Base-by-base conservation (phyloP, 495 filamentous ascomycete species). In the Annulohypoxylon moriforme region DNA sequence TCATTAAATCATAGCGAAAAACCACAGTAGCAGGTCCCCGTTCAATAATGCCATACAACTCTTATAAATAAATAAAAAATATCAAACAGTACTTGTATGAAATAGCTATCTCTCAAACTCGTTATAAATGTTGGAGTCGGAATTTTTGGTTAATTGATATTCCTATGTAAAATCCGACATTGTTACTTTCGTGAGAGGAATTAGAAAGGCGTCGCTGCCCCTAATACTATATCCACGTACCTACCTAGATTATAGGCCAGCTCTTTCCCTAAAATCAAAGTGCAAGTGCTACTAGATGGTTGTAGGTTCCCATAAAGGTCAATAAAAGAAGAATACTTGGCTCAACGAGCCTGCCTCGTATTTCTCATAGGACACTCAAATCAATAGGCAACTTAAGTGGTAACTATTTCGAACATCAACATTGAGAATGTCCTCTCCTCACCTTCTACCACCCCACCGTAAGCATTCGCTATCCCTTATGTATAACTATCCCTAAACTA, bases 401-500 rank as follows among this genome's bases (percentile, higher is more conserved):
- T 8, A 34, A n/a, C 13, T 55, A 55, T 55, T 10, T 27, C 46
- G 7, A 42, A 56, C 5, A 8, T 49, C 57, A 18, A 44, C 40
- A 8, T 44, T 20, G 40, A 16, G 3, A 10, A 68, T 55, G 25
- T 46, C n/a, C n/a, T 46, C 16, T 57, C 29, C 31, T 64, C 46
- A 64, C 59, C 59, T 72, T 46, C 36, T 22, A 57, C 16, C 22
- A 42, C 55, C 27, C 27, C 22, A 2, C 52, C 38, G 16, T 7
- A 31, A 8, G 57, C 13, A 50, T 25, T 57, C 33, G 18, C 20
- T 49, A 34, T 16, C 11, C 20, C 38, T 44, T 36, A 44, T 44
- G 40, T 46, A 61, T 27, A 42, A 25, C 3, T 18, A 34, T 22
- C 52, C 65, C 70, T 66, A 73, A 18, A 58, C 49, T 22, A 57